Base-by-base conservation (phyloP, 805 yeast genomes). In the Myxozyma neglecta region DNA sequence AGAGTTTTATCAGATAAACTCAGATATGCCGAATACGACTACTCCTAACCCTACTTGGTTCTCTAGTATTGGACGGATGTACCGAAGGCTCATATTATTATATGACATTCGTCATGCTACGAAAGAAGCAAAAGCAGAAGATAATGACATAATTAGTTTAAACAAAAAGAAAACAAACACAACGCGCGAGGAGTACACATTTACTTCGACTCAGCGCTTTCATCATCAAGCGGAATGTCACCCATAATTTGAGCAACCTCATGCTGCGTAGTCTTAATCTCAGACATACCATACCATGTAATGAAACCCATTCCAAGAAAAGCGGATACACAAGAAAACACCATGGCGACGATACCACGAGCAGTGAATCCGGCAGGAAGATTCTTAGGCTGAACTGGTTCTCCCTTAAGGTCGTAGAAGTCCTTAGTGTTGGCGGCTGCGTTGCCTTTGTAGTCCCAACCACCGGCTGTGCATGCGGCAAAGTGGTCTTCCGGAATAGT, bases 351-450 rank as follows among this genome's bases (percentile, higher is more conserved):
- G 73, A 88, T 87, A 80, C 99, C 99, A 73, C 88, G 86, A 59
- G 96, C 90, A 53, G 98, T 93, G 83, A 94, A 94, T 24, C 97
- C 97, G 51, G 80, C 73, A 51, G 98, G 98, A 70, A 94, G 82
- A 13, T 60, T 54, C 66, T 79, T 78, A 39, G 67, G 78, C 78
- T 90, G 85, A 63, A 94, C 93, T 9, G 80, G 74, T 78, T 90
- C 85, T 65, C 96, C 96, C 10, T 80, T 75, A 69, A 94, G 81
- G 74, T 93, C 86, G 69, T 72, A 72, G 77, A 77, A 84, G 73
- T 88, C 79, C 1, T 72, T 78, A 46, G 83, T 68, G 78, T 90
- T 89, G 63, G 83, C 96, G 59, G 97, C 99, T 64, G 98, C 98
- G 73, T 94, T 94, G 74, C 97, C 97, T 53, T 73, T 75, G 61